Evolutionary conservation across 805 yeast species (phyloP), one percentile per base, ranked within the genome.

Genomic region (Tetrapisispora pingtungensis): DNA sequence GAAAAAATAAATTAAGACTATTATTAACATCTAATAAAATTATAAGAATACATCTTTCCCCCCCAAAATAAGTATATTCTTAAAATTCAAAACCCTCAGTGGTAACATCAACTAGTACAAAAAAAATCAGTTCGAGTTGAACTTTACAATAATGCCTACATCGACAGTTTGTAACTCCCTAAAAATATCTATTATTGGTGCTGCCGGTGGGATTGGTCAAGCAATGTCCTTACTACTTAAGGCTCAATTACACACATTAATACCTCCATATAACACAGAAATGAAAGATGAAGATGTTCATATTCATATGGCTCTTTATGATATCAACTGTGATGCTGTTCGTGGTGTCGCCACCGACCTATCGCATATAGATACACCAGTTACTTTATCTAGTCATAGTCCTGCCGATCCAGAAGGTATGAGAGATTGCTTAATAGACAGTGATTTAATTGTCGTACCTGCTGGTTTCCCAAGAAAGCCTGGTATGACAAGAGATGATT

Each of bases 181-280:
- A 36, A 87, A 86, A 72, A 94, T 85, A 43, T 75, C 95, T 45
- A 88, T 87, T 48, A 73, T 81, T 43, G 96, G 96, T 52, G 96
- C 96, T 46, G 88, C 90, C 44, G 95, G 95, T 56, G 96, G 96
- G 49, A 87, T 87, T 61, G 96, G 96, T 45, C 96, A 88, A 72
- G 94, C 96, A 36, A 73, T 87, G 49, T 85, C 95, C 13, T 76
- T 88, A 44, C 73, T 87, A 50, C 71, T 87, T 55, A 87, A 87
- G 66, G 69, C 86, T 1, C 60, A 57, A 41, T 41, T 58, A 22
- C 50, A 48, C 8, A 42, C 41, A 13, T 31, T 49, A 20, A 39
- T 52, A 17, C 45, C 41, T 12, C 48, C 77, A 79, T 55, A 78
- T 72, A 43, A 73, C 81, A 14, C 33, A 15, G 33, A 44, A 40